These are phyloP conservation scores for Coemansia sp. DNA, from an alignment of 192 early-diverging fungal species.

Conservation along the genomic window DNA sequence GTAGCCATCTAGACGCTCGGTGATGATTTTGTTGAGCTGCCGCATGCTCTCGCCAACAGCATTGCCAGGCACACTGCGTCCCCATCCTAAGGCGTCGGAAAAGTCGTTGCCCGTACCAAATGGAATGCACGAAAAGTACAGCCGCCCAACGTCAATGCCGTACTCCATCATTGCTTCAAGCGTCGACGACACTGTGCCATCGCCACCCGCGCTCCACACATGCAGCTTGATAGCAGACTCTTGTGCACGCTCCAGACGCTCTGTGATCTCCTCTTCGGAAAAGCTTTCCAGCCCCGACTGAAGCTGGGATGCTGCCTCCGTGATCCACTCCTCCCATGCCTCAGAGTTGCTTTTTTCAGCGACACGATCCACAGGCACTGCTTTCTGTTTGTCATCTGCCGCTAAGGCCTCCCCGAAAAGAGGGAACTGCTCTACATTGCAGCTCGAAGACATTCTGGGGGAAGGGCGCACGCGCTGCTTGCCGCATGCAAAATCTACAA, in stretches of 20 bases:
- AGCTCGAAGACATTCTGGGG: slow-evolving; percentile 16
- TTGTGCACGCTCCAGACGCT: slow-evolving; percentile 41
- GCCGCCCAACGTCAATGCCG: slow-evolving; percentile 62
- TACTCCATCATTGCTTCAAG: slow-evolving; percentile 63
- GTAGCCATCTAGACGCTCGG: slow-evolving; percentile 63
- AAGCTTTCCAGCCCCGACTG: slow-evolving; percentile 36
- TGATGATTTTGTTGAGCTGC: slow-evolving; percentile 59
- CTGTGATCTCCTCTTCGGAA: slow-evolving; percentile 37
- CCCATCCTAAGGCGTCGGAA: slow-evolving; percentile 75
- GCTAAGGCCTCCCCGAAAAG: neutral
- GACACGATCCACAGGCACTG: neutral
- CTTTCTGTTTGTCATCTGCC: neutral
- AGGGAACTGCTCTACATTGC: neutral
- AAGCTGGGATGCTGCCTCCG: slow-evolving; percentile 37
- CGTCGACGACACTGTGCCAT: slow-evolving; percentile 74
- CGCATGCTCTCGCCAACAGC: slow-evolving; percentile 61
- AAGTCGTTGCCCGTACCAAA: slow-evolving; percentile 80
- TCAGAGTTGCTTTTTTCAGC: slow-evolving; percentile 5
- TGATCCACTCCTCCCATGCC: slow-evolving; percentile 51
- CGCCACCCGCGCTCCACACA: slow-evolving; percentile 76
- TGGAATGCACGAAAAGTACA: slow-evolving; percentile 72
- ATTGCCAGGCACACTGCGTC: slow-evolving; percentile 64
- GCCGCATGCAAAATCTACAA: slow-evolving; percentile 16
- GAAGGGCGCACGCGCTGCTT: slow-evolving; percentile 27
- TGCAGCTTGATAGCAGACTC: slow-evolving; percentile 61